Evolutionary conservation across 2,329 filamentous ascomycete species (phyloP), one percentile per base, ranked within the genome.

Genomic region (Atkinsonella hypoxylon): DNA sequence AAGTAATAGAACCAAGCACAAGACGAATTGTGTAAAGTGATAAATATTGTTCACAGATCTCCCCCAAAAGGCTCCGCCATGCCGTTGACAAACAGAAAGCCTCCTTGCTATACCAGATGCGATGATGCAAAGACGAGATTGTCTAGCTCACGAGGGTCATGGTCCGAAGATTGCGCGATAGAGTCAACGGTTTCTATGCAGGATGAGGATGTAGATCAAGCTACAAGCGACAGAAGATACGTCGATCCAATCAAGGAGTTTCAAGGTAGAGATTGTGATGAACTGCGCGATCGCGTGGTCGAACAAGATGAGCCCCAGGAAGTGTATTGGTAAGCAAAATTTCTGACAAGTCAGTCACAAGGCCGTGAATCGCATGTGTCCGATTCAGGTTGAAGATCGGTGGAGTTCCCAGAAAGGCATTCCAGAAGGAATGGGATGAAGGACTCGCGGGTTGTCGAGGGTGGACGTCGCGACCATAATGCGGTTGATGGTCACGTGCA

Each of bases 41-140:
- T 52, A 52, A 30, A 52, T 46, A 36, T 49, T 52, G 47, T 36
- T 20, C 40, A 40, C 48, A 47, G 18, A 49, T 10, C 13, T 47
- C n/a, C 40, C 47, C 47, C 47, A 4, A 34, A 39, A 13, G 15
- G 43, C 31, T n/a, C 31, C 47, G 32, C 44, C 43, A 22, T 26
- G 17, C 42, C 39, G 31, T 50, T n/a, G 45, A 31, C 39, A 44
- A 50, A 31, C 39, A 44, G 47, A 44, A 31, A 44, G 17, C 38
- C 43, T 46, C 44, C 51, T 50, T 26, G 38, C 47, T 45, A 42
- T 26, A 46, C 20, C 47, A 32, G 47, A 13, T 18, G 51, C 48
- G 39, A 45, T 22, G 42, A 43, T 41, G n/a, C 47, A 42, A 34
- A 45, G 45, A 46, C 44, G 45, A 38, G 31, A 43, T 50, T 20